Base-by-base conservation (phyloP, 2,329 filamentous ascomycete genomes). In the Pseudogymnoascus sp. region DNA sequence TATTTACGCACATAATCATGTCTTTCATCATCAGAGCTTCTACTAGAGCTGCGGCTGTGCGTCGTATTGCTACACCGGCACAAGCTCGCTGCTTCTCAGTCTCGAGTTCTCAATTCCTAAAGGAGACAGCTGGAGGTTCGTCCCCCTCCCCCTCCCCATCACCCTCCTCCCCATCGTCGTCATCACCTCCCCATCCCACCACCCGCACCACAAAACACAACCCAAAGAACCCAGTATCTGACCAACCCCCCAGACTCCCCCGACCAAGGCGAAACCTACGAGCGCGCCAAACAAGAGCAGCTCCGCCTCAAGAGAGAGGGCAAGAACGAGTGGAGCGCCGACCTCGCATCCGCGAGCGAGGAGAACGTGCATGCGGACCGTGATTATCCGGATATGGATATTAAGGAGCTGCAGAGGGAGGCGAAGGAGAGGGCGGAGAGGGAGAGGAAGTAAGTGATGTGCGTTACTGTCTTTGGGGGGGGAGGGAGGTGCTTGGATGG, bases 271-370 rank as follows among this genome's bases (percentile, higher is more conserved):
- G 71, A 76, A 47, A 68, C 75, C 12, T 76, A 80, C 69, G 82
- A 86, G 66, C 81, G 77, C 72, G 84, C 86, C 77, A 86, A 87
- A 77, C 74, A 81, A 63, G 83, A 87, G 71, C 79, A 80, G 23
- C 76, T 88, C 47, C 65, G 80, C 67, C 92, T 93, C 79, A 83
- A 90, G 65, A 85, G 87, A 74, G 76, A 82, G 40, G 90, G 89
- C 66, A 81, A 84, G 73, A 87, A 81, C 62, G 82, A 91, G 73
- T 95, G 91, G 90, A 88, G 89, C 77, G 81, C 87, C 21, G 86
- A 88, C 73, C 80, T 96, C 60, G 90, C 90, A 2, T 89, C 86
- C 60, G 85, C 91, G 75, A 90, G 87, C 75, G 91, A 96, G 79
- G 89, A 90, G 74, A 85, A 84, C 69, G 81, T 95, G 77, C 57